Conservation (phyloP, 1,284 basidiomycete genomes). For the Agaricales sp. region DNA sequence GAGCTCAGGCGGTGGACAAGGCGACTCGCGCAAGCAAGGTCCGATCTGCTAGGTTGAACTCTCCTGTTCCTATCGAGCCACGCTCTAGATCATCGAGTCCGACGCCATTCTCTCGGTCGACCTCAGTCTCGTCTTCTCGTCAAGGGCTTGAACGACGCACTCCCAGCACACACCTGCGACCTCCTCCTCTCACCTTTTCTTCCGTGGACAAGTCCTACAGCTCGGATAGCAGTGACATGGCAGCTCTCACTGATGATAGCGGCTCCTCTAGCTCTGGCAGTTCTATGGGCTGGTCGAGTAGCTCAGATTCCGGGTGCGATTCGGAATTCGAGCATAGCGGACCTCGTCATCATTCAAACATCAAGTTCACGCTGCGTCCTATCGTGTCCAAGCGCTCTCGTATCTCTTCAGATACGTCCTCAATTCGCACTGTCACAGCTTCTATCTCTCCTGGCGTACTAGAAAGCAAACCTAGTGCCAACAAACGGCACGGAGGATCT, state of each 20-base stretch:
- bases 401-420: slow-evolving; percentile 46
- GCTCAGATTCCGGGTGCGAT: slow-evolving; percentile 41
- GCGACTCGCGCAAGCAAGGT: slow-evolving; percentile 47
- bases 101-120: slow-evolving; percentile 23
- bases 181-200: slow-evolving; percentile 18
- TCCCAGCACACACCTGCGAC: slow-evolving; percentile 10
- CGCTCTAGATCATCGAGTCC: neutral
- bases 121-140: slow-evolving; percentile 26
- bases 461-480: slow-evolving; percentile 16
- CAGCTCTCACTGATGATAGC: slow-evolving; percentile 52
- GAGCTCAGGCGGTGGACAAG: slow-evolving; percentile 43
- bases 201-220: slow-evolving; percentile 29
- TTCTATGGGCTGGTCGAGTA: slow-evolving; percentile 32
- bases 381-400: slow-evolving; percentile 18
- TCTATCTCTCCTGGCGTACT: slow-evolving; percentile 15
- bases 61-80: neutral
- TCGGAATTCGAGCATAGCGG: slow-evolving; percentile 23
- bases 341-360: slow-evolving; percentile 10
- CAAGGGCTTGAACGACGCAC: no score
- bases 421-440: slow-evolving; percentile 36
- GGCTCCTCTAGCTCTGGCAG: slow-evolving; percentile 45
- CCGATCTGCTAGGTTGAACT: slow-evolving; percentile 18
- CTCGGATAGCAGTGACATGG: slow-evolving; percentile 40
- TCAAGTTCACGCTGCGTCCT: slow-evolving; percentile 8
- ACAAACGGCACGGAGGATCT: slow-evolving; percentile 8